Conservation (phyloP, 2,329 filamentous ascomycete species). For the Chaetomiaceae sp. region DNA sequence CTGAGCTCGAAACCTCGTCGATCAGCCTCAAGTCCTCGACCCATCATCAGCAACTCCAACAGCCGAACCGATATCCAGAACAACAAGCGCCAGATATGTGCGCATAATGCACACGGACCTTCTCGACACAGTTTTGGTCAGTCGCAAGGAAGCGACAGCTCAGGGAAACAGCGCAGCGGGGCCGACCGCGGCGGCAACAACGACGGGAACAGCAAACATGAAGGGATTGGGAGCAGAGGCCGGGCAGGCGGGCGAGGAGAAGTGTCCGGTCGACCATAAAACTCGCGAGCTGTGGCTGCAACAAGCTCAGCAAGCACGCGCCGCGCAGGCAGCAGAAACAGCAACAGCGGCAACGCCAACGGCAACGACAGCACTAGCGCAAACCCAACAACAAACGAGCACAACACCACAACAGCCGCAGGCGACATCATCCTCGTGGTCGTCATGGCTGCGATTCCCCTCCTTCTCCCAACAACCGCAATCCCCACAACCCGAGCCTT, state of each 20-base stretch:
- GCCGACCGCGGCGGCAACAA: too few species aligned
- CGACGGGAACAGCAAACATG: slow-evolving; percentile 7
- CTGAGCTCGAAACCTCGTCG: too few species aligned
- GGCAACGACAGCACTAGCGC: background rate
- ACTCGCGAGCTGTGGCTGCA: slow-evolving; percentile 82
- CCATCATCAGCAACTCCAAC: too few species aligned
- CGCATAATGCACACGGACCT: slow-evolving; percentile 26
- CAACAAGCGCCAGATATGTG: slow-evolving; percentile 8
- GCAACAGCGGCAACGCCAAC: slow-evolving; percentile 6
- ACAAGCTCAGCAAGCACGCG: slow-evolving; percentile 46
- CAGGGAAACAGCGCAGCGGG: background rate
- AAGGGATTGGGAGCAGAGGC: slow-evolving; percentile 10
- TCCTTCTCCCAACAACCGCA: slow-evolving; percentile 24
- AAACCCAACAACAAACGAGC: slow-evolving; percentile 29
- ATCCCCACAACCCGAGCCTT: slow-evolving; percentile 7
- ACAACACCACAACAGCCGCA: slow-evolving; percentile 19
- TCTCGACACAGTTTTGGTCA: slow-evolving; percentile 24
- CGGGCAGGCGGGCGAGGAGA: slow-evolving; percentile 30
- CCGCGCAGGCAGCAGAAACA: slow-evolving; percentile 36
- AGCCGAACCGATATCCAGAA: too few species aligned
- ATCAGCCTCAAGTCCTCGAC: too few species aligned
- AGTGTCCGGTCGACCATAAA: slow-evolving; percentile 87
- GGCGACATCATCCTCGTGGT: slow-evolving; percentile 24
- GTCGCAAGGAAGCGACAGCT: slow-evolving; percentile 17
- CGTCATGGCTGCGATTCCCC: slow-evolving; percentile 21